Evolutionary conservation across 306 rosid species (phyloP).

Genomic region (Lithocarpus polystachyus): DNA sequence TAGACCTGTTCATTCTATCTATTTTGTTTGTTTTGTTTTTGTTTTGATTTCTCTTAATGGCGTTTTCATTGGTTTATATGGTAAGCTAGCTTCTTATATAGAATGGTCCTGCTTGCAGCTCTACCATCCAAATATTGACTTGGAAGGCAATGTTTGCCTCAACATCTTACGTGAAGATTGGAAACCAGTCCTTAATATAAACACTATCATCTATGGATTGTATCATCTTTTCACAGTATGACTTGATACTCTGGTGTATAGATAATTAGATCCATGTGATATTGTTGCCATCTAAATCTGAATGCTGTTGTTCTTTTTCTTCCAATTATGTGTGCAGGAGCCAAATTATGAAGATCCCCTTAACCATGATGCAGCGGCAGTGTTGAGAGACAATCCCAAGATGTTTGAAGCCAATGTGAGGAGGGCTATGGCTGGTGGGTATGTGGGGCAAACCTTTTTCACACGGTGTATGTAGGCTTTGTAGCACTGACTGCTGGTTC

Average conservation of each 20-base stretch:
- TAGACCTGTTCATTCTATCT: slow-evolving; percentile 27
- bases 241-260: neutral
- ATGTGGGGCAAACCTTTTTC: slow-evolving; percentile 78
- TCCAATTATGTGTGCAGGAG: slow-evolving; percentile 45
- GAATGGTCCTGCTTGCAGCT: slow-evolving; percentile 41
- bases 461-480: slow-evolving; percentile 59
- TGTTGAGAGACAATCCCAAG: slow-evolving; percentile 76
- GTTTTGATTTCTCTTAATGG: neutral
- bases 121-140: slow-evolving; percentile 94
- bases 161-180: slow-evolving; percentile 95
- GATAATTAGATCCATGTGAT: neutral
- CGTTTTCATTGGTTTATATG: neutral
- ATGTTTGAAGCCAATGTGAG: slow-evolving; percentile 78
- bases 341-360: slow-evolving; percentile 94
- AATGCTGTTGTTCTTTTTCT: slow-evolving; percentile 1
- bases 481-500: slow-evolving; percentile 23
- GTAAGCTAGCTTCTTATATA: neutral
- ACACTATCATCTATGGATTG: slow-evolving; percentile 80
- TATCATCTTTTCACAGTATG: slow-evolving; percentile 86
- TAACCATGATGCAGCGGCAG: slow-evolving; percentile 90
- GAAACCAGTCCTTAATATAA: slow-evolving; percentile 94
- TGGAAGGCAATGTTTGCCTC: slow-evolving; percentile 96
- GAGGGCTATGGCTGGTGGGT: slow-evolving; percentile 96
- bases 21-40: neutral
- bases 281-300: neutral